A percentile compares a stretch with the other conserved stretches of the same genome.
phyloP scores from a whole-genome alignment of 169 alveolate species.

The Plasmodium gallinaceum region DNA sequence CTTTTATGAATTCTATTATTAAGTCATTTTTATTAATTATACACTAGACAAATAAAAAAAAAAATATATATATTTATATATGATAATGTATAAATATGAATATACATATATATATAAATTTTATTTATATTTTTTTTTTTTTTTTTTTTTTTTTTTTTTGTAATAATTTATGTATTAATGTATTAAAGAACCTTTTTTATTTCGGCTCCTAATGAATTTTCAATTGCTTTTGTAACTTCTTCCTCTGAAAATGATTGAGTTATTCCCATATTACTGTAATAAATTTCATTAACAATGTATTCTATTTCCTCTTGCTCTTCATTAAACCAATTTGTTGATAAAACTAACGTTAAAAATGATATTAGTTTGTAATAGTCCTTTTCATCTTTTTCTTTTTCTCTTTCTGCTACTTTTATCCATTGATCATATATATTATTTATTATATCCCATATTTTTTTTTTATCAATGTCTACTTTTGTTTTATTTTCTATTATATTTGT shows the following conservation, averaged over 20 bases:
- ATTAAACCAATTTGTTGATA: constrained; percentile 62
- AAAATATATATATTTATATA: too few species aligned
- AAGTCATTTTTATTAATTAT: constrained; percentile 43
- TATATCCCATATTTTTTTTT: constrained; percentile 42
- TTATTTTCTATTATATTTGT: constrained; percentile 30
- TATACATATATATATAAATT: not conserved
- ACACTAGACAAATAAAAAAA: constrained; percentile 38
- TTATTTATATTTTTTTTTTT: too few species aligned
- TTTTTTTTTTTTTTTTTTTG: too few species aligned
- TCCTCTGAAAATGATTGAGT: constrained; percentile 31
- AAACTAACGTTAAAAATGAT: constrained; percentile 35
- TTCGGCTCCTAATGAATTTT: constrained; percentile 61
- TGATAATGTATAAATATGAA: not conserved
- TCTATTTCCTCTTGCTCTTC: constrained; percentile 61
- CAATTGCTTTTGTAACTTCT: constrained; percentile 27
- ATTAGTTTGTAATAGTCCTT: constrained; percentile 47
- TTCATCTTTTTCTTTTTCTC: constrained; percentile 60
- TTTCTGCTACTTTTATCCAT: constrained; percentile 45
- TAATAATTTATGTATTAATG: not conserved
- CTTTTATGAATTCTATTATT: constrained; percentile 37
- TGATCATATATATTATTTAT: constrained; percentile 42
- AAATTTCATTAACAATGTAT: constrained; percentile 46
- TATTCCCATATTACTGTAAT: constrained; percentile 38
- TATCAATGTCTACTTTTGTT: constrained; percentile 29
- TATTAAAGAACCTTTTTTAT: constrained; percentile 24